These are phyloP conservation scores for Magnusiomyces tetraspermus DNA, from an alignment of 1,139 yeast species.

Conservation along the genomic window DNA sequence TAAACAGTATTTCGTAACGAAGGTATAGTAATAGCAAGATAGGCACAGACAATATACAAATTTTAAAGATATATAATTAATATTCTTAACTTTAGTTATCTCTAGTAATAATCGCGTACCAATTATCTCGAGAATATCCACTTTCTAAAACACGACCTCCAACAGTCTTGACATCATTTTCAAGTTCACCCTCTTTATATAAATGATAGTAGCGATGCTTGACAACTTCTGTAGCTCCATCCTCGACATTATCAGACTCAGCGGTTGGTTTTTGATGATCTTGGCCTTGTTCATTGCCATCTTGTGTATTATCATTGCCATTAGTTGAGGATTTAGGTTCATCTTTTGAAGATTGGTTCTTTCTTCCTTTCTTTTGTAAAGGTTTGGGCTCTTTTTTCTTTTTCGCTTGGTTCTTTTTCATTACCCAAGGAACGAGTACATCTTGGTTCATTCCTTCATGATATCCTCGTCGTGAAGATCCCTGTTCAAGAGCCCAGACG, in stretches of 20 bases:
- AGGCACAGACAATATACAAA: no score
- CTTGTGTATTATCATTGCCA: conserved; percentile 19
- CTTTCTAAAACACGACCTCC: conserved; percentile 55
- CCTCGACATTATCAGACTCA: conserved; percentile 25
- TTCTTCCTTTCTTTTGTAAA: conserved; percentile 20
- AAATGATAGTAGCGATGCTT: conserved; percentile 83
- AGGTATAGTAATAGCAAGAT: no score
- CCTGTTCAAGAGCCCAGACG: conserved; percentile 97
- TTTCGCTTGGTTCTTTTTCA: conserved; percentile 34
- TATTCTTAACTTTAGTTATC: not conserved
- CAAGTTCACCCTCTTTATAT: conserved; percentile 74
- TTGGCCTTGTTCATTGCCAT: conserved; percentile 16
- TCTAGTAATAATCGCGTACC: conserved; percentile 61
- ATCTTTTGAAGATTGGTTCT: conserved; percentile 16
- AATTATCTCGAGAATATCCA: conserved; percentile 91
- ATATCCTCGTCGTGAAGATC: conserved; percentile 75
- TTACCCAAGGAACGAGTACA: conserved; percentile 91
- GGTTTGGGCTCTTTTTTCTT: conserved; percentile 2
- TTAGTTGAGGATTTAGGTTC: conserved; percentile 14
- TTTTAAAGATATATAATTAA: not conserved
- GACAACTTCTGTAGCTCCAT: conserved; percentile 28
- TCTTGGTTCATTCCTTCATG: conserved; percentile 88
- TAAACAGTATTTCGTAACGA: no score
- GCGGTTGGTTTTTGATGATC: conserved; percentile 11
- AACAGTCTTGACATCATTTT: conserved; percentile 54